Percentiles rank a stretch among this genome's conserved stretches.
Evolutionary conservation across 2,329 filamentous ascomycete species (phyloP).

Genomic region (Alternaria sp.): DNA sequence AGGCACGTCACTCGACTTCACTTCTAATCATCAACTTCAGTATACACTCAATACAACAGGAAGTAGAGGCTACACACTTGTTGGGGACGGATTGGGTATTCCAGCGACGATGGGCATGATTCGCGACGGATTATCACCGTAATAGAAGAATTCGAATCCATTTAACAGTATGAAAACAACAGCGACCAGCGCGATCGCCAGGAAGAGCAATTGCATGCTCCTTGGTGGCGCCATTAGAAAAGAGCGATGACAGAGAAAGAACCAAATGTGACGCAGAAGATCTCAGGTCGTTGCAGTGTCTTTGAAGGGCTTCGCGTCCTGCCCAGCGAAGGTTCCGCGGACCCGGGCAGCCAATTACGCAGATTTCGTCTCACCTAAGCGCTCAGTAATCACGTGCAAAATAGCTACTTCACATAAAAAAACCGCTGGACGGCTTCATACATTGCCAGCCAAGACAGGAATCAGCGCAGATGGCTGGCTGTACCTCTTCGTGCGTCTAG

Average conservation of each 20-base stretch:
- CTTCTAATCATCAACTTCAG: conserved; percentile 10
- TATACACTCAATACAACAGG: not conserved
- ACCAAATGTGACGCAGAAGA: not conserved
- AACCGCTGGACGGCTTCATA: not conserved
- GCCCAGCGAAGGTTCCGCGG: not conserved
- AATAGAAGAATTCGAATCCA: conserved; percentile 19
- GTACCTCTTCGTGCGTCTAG: not conserved
- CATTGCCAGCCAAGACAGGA: not conserved
- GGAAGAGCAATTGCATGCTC: conserved; percentile 24
- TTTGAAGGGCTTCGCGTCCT: conserved; percentile 1
- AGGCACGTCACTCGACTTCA: not conserved
- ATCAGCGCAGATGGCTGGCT: not conserved
- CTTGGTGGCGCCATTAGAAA: conserved; percentile 20
- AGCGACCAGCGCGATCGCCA: conserved; percentile 23
- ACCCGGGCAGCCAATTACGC: not conserved
- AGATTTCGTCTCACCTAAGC: not conserved
- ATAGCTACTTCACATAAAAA: not conserved
- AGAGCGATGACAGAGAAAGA: not conserved
- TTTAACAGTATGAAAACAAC: conserved; percentile 22
- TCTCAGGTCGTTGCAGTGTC: not conserved
- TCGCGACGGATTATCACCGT: conserved; percentile 17
- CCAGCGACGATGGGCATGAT: conserved; percentile 13
- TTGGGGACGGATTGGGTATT: conserved; percentile 6
- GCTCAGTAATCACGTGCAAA: not conserved
- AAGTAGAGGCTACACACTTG: not conserved